Conservation (phyloP, 768 basidiomycete species). For the Wakefieldia striispora region DNA sequence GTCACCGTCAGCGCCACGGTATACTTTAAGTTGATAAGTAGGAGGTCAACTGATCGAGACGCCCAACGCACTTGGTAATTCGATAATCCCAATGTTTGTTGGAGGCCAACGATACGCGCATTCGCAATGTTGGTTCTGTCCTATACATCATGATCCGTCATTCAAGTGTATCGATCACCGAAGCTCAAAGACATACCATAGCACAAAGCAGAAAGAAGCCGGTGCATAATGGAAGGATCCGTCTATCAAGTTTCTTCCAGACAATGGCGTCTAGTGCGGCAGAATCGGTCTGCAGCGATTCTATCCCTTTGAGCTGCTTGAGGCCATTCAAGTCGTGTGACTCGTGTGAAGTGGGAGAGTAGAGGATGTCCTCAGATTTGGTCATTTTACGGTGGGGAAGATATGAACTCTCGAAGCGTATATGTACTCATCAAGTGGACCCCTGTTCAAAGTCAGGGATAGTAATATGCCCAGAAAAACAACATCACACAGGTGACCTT, state of each 20-base stretch:
- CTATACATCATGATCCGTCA: constrained; percentile 15
- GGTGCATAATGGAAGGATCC: constrained; percentile 47
- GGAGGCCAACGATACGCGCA: constrained; percentile 61
- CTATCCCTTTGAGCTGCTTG: constrained; percentile 1
- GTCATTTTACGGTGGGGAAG: no score
- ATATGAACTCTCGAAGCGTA: no score
- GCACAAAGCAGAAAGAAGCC: constrained; percentile 49
- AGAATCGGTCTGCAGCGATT: constrained; percentile 3
- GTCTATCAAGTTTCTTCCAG: constrained; percentile 49
- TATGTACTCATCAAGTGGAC: no score
- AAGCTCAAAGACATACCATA: constrained; percentile 37
- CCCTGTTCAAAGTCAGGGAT: no score
- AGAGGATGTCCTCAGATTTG: background rate
- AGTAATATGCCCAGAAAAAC: no score
- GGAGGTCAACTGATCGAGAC: background rate
- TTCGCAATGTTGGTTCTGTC: constrained; percentile 50
- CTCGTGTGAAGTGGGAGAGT: background rate
- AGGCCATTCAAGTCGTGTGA: background rate
- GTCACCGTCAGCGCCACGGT: constrained; percentile 32
- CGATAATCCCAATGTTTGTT: constrained; percentile 42
- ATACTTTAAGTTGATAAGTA: constrained; percentile 25
- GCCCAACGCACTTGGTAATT: constrained; percentile 23
- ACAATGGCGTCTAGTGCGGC: constrained; percentile 35
- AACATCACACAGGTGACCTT: no score
- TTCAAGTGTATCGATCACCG: background rate